Evolutionary conservation across 495 filamentous ascomycete species (phyloP).

Genomic region (Aspergillus olivimuriae): DNA sequence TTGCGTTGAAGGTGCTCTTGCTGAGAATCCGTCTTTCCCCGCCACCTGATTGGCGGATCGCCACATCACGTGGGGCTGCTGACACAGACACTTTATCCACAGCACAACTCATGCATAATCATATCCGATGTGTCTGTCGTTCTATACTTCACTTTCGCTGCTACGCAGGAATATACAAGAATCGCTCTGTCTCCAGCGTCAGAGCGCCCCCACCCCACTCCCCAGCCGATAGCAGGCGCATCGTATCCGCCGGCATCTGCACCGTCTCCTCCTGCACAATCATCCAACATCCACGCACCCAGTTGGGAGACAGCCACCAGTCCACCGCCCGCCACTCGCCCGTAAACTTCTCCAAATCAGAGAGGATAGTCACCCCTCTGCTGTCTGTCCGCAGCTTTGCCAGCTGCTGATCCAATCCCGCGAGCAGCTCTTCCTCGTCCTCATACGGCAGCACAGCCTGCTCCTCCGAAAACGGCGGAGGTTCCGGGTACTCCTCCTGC

Average conservation of each 20-base stretch:
- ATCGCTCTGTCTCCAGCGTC: conserved; percentile 29
- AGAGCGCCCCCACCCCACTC: conserved; percentile 9
- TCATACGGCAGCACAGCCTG: conserved; percentile 24
- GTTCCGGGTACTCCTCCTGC: conserved; percentile 26
- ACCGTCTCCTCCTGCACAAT: conserved; percentile 35
- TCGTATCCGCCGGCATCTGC: conserved; percentile 31
- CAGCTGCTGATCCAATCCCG: conserved; percentile 18
- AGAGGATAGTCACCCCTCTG: conserved; percentile 3
- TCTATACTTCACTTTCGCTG: conserved; percentile 6
- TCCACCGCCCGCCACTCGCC: conserved; percentile 15
- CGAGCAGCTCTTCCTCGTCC: conserved; percentile 21
- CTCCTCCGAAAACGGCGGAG: conserved; percentile 19
- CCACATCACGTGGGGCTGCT: conserved; percentile 25
- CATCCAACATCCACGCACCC: conserved; percentile 38
- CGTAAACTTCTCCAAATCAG: conserved; percentile 10
- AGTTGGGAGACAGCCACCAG: conserved; percentile 37
- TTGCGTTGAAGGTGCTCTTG: conserved; percentile 27
- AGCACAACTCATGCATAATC: neutral
- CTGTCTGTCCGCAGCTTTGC: conserved; percentile 8
- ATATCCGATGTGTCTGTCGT: neutral
- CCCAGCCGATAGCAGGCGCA: conserved; percentile 22
- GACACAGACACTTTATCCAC: conserved; percentile 10
- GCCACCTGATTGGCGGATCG: conserved; percentile 27
- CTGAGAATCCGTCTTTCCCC: conserved; percentile 43
- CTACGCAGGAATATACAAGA: conserved; percentile 34